Base-by-base conservation (phyloP, 805 yeast genomes). In the Yarrowia keelungensis region DNA sequence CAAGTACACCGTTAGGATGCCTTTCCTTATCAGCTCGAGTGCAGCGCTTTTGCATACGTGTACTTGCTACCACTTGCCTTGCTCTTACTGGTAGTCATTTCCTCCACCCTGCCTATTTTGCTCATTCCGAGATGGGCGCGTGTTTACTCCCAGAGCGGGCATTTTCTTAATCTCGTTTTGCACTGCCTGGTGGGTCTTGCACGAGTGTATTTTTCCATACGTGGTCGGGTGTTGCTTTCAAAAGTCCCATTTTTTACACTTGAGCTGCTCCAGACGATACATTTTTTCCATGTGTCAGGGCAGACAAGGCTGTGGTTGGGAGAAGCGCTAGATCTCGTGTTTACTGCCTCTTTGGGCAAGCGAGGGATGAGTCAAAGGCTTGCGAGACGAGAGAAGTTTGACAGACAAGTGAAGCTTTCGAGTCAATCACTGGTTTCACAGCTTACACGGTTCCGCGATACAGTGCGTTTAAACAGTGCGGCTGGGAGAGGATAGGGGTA, bases 11-110 rank as follows among this genome's bases (percentile, higher is more conserved):
- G 56, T 53, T 36, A 36, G 58, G 43, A 53, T 53, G 58, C 38
- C 58, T 53, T 53, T 53, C 58, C 58, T 53, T 53, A 53, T 53
- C 58, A n/a, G 56, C 53, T 15, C 53, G 8, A 8, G 38, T 32
- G 15, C 49, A 41, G 43, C 8, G 15, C 43, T 14, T 41, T 12
- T 41, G 32, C 32, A 26, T 26, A 26, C 32, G 32, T 26, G 32
- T 26, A 26, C 32, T 26, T 26, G 32, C 32, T 26, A 26, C 32
- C 32, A 26, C 32, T 26, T 26, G 32, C 32, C 32, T 26, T 26
- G 32, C 32, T 19, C 32, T 26, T 26, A 5, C 32, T 26, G 7
- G 4, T 5, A 5, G 32, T 26, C 32, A 26, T 26, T 26, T 26
- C 32, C 32, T 26, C 32, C 32, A 26, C 32, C 32, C 32, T 26